These are phyloP conservation scores for Leccinum sublutescens DNA, from an alignment of 768 basidiomycete genomes.

Conservation along the genomic window DNA sequence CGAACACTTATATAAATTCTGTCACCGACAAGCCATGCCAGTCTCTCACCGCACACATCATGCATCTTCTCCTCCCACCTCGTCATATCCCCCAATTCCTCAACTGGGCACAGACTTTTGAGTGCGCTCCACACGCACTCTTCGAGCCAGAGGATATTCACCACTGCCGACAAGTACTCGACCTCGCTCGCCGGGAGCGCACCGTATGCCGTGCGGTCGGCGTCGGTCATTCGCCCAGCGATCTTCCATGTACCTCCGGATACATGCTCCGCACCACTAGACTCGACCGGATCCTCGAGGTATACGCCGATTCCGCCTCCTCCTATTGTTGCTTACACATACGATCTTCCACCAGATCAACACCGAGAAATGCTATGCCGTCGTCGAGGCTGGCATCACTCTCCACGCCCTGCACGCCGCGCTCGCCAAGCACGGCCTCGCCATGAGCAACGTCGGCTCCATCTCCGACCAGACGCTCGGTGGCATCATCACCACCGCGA, in stretches of 20 bases:
- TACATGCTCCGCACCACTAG: slow-evolving; percentile 82
- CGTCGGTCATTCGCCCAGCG: slow-evolving; percentile 90
- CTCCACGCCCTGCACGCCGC: slow-evolving; percentile 69
- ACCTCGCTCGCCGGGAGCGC: slow-evolving; percentile 72
- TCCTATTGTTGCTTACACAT: not conserved
- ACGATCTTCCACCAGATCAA: slow-evolving; percentile 53
- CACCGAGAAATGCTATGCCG: slow-evolving; percentile 59
- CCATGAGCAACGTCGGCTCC: slow-evolving; percentile 90
- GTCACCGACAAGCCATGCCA: not conserved
- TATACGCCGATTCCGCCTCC: slow-evolving; percentile 39
- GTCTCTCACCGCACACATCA: not conserved
- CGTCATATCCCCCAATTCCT: slow-evolving; percentile 41
- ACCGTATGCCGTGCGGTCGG: slow-evolving; percentile 79
- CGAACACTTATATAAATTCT: not conserved
- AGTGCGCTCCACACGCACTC: slow-evolving; percentile 62
- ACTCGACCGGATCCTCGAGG: slow-evolving; percentile 73
- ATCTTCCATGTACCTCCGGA: slow-evolving; percentile 86
- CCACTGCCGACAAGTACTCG: slow-evolving; percentile 74
- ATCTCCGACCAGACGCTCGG: slow-evolving; percentile 96
- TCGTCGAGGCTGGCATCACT: slow-evolving; percentile 76
- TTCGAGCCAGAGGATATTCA: slow-evolving; percentile 72
- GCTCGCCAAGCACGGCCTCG: slow-evolving; percentile 66
- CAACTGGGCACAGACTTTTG: slow-evolving; percentile 88
- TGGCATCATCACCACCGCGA: slow-evolving; percentile 90
- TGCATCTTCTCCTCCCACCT: slow-evolving; percentile 26